Evolutionary conservation across 2,329 filamentous ascomycete genomes (phyloP).

Genomic region (Verticillium nubilum): DNA sequence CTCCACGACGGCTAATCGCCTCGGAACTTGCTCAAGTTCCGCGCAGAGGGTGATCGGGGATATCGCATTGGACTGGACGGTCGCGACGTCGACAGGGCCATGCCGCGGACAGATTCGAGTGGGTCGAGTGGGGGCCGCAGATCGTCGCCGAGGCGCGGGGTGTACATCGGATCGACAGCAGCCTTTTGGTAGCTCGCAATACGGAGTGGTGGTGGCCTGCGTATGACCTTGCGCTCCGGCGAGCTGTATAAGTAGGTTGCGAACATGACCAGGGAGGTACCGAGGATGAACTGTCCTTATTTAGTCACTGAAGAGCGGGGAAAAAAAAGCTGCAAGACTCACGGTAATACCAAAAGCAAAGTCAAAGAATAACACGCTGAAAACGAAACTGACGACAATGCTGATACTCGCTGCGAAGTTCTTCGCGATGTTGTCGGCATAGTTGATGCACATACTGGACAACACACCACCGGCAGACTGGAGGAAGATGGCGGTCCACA

Average conservation of each 20-base stretch:
- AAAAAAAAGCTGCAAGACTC: too few relatives aligned
- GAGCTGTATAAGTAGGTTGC: conserved; percentile 83
- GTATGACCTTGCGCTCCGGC: conserved; percentile 45
- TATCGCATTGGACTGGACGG: conserved; percentile 38
- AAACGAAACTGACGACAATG: conserved; percentile 80
- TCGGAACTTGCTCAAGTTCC: not conserved
- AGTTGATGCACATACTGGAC: conserved; percentile 69
- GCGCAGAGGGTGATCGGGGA: not conserved
- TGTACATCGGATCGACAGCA: conserved; percentile 44
- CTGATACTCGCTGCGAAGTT: conserved; percentile 92
- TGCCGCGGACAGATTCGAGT: conserved; percentile 28
- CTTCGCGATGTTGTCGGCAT: conserved; percentile 85
- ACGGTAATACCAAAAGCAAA: conserved; percentile 69
- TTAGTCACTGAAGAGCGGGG: conserved; percentile 1
- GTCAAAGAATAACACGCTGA: conserved; percentile 81
- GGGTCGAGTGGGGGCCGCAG: conserved; percentile 32
- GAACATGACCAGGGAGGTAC: conserved; percentile 70
- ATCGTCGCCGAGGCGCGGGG: conserved; percentile 26
- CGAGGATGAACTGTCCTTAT: conserved; percentile 65
- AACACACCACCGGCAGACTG: conserved; percentile 82
- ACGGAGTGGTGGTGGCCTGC: conserved; percentile 59
- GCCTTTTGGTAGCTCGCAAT: conserved; percentile 76
- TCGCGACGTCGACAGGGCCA: conserved; percentile 39
- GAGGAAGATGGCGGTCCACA: conserved; percentile 78
- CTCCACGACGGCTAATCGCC: not conserved